Evolutionary conservation across 768 basidiomycete species (phyloP).

Genomic region (Guyanaporus albipodus): DNA sequence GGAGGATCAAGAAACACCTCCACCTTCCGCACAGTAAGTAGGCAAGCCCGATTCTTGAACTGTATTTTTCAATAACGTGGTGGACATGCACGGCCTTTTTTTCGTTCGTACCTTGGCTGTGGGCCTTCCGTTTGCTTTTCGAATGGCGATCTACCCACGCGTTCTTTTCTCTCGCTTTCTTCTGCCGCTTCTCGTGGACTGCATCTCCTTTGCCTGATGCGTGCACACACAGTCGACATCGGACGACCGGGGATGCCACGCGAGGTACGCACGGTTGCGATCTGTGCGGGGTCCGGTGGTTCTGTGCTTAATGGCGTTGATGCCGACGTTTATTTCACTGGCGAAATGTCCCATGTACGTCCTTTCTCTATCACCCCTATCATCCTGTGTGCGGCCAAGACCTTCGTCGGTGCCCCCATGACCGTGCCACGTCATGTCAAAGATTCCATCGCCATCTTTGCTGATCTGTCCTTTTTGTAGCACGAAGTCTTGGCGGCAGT

Average conservation of each 20-base stretch:
- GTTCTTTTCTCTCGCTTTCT: conserved; percentile 19
- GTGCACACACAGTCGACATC: conserved; percentile 53
- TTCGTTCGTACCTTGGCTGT: not conserved
- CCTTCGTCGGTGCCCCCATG: not conserved
- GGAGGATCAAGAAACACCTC: conserved; percentile 67
- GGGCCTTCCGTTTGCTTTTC: conserved; percentile 8
- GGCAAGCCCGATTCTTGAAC: conserved; percentile 11
- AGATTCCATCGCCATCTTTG: not conserved
- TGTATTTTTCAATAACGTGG: conserved; percentile 11
- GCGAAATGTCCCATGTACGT: conserved; percentile 86
- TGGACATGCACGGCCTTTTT: not conserved
- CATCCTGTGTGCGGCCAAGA: conserved; percentile 1
- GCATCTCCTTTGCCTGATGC: conserved; percentile 9
- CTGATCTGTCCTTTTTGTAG: conserved; percentile 36
- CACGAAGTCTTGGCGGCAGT: conserved; percentile 85
- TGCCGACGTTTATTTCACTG: conserved; percentile 89
- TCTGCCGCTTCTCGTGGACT: not conserved
- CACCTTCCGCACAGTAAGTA: conserved; percentile 52
- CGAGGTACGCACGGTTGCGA: conserved; percentile 61
- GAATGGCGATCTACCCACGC: conserved; percentile 13
- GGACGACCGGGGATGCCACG: conserved; percentile 42
- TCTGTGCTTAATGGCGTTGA: conserved; percentile 65
- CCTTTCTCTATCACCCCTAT: conserved; percentile 9
- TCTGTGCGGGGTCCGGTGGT: conserved; percentile 89
- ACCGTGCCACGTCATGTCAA: conserved; percentile 12